Evolutionary conservation across 192 early-diverging fungal genomes (phyloP).

Genomic region (Coemansia sp.): DNA sequence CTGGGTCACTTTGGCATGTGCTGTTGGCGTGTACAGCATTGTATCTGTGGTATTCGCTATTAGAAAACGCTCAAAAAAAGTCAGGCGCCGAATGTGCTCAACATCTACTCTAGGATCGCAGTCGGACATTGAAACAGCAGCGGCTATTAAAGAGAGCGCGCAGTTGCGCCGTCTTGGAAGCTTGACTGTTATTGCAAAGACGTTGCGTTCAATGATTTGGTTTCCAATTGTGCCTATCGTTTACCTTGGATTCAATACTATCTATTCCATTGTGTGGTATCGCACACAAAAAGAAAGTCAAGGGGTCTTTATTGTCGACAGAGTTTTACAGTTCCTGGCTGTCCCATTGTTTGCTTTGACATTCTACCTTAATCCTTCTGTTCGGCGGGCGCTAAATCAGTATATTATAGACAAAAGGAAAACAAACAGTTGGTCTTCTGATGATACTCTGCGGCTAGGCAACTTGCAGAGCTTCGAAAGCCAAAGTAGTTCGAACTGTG

Average conservation of each 20-base stretch:
- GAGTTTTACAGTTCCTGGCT: slow-evolving; percentile 34
- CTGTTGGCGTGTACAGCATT: slow-evolving; percentile 28
- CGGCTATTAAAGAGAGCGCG: slow-evolving; percentile 19
- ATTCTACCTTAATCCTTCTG: slow-evolving; percentile 39
- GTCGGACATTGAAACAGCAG: neutral
- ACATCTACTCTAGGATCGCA: neutral
- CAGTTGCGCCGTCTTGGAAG: slow-evolving; percentile 18
- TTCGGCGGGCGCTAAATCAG: slow-evolving; percentile 18
- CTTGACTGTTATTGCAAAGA: slow-evolving; percentile 19
- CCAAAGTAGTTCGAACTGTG: neutral
- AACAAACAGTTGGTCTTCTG: neutral
- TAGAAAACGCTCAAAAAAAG: neutral
- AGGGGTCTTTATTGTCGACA: slow-evolving; percentile 19
- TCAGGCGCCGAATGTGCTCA: slow-evolving; percentile 1
- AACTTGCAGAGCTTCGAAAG: neutral
- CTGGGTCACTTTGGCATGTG: slow-evolving; percentile 18
- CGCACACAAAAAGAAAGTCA: slow-evolving; percentile 5
- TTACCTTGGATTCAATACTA: slow-evolving; percentile 27
- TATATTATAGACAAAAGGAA: slow-evolving; percentile 13
- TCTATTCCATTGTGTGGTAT: slow-evolving; percentile 31
- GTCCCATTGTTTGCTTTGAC: slow-evolving; percentile 30
- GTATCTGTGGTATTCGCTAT: slow-evolving; percentile 11
- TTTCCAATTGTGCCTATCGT: slow-evolving; percentile 39
- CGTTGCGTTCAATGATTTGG: slow-evolving; percentile 35
- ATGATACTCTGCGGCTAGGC: neutral